Evolutionary conservation across 2,329 filamentous ascomycete genomes (phyloP).

Genomic region (Arthroderma sp.): DNA sequence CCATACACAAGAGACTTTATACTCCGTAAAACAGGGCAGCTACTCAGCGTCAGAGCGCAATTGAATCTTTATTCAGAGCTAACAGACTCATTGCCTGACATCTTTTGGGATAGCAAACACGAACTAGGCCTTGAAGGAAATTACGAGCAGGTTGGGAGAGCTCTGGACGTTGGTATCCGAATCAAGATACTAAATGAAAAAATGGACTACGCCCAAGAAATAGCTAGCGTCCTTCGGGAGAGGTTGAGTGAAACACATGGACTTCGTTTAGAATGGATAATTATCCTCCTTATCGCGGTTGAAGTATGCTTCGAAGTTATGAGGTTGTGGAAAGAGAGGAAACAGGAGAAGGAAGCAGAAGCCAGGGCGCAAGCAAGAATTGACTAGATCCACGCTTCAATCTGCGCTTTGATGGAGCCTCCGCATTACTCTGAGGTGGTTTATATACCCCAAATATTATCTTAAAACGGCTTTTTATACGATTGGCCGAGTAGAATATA

Average conservation of each 20-base stretch:
- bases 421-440: too few relatives aligned
- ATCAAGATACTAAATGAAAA: slow-evolving; percentile 91
- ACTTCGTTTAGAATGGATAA: slow-evolving; percentile 82
- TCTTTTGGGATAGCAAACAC: slow-evolving; percentile 88
- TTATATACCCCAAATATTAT: too few relatives aligned
- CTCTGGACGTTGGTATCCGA: slow-evolving; percentile 78
- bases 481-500: too few relatives aligned
- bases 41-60: slow-evolving; percentile 77
- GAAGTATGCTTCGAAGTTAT: slow-evolving; percentile 82
- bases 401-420: too few relatives aligned
- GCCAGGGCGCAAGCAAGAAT: background rate
- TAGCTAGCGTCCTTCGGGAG: slow-evolving; percentile 76
- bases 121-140: slow-evolving; percentile 86
- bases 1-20: slow-evolving; percentile 64
- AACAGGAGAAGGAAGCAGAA: slow-evolving; percentile 22
- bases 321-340: slow-evolving; percentile 53
- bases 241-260: slow-evolving; percentile 83
- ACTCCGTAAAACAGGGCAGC: slow-evolving; percentile 81
- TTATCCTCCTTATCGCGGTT: slow-evolving; percentile 83
- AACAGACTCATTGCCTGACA: slow-evolving; percentile 84
- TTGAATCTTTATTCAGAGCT: slow-evolving; percentile 95
- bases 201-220: slow-evolving; percentile 95
- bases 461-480: too few relatives aligned
- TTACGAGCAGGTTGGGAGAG: slow-evolving; percentile 83
- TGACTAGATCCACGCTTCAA: too few relatives aligned